A percentile compares a stretch with the other conserved stretches of the same genome.
Conservation (phyloP, 176 grass and related monocot genomes). For the Carex cristatella region DNA sequence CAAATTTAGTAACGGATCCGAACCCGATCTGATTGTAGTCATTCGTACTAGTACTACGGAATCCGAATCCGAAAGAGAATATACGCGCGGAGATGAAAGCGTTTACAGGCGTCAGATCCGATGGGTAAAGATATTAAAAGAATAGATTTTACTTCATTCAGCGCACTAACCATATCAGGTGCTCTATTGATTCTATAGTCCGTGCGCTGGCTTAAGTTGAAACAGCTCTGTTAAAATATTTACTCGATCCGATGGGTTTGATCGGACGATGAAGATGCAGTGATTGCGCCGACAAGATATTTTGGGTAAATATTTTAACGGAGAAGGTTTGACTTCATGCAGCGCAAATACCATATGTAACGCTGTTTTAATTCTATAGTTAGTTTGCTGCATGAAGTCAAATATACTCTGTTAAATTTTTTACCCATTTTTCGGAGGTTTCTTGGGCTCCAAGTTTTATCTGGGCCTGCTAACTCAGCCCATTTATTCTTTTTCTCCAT, state of each 20-base stretch:
- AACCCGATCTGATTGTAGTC: background rate
- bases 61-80: background rate
- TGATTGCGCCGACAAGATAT: background rate
- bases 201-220: too few relatives aligned
- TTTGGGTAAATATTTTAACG: background rate
- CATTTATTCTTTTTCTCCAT: background rate
- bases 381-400: too few relatives aligned
- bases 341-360: too few relatives aligned
- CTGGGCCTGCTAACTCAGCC: background rate
- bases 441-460: background rate
- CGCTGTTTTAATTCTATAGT: too few relatives aligned
- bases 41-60: too few relatives aligned
- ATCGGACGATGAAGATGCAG: background rate
- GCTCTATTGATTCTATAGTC: too few relatives aligned
- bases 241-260: background rate
- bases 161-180: too few relatives aligned
- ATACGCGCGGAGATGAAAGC: constrained; percentile 1
- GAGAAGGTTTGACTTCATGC: too few relatives aligned
- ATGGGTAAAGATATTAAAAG: too few relatives aligned
- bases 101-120: background rate
- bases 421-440: background rate
- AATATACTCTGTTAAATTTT: too few relatives aligned
- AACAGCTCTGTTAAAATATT: too few relatives aligned
- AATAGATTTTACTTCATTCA: too few relatives aligned
- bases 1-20: background rate